Conservation (phyloP, 2,329 filamentous ascomycete genomes). For the Diaporthe batatas region DNA sequence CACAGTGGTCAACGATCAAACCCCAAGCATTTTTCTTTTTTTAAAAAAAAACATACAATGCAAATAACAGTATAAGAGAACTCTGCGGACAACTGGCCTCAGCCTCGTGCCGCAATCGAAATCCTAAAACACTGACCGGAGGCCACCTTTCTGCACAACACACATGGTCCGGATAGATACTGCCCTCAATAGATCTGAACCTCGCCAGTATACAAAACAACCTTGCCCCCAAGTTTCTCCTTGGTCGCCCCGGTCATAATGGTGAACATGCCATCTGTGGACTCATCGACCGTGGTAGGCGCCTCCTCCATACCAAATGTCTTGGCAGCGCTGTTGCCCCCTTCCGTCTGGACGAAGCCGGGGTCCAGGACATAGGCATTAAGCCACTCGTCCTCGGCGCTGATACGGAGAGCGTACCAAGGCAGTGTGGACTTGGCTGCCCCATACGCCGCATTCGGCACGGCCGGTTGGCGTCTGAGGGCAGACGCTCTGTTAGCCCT, state of each 20-base stretch:
- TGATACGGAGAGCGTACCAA: constrained; percentile 50
- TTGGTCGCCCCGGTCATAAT: constrained; percentile 43
- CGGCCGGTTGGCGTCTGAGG: constrained; percentile 22
- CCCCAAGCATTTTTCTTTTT: no score
- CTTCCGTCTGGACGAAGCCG: constrained; percentile 19
- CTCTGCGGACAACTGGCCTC: no score
- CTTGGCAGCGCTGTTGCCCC: constrained; percentile 5
- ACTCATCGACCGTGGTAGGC: constrained; percentile 39
- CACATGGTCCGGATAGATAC: neutral
- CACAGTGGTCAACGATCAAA: no score
- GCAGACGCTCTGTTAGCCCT: neutral
- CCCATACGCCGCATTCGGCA: constrained; percentile 57
- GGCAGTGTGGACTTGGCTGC: constrained; percentile 55
- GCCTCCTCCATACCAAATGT: constrained; percentile 38
- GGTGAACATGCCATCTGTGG: constrained; percentile 42
- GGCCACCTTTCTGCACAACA: neutral
- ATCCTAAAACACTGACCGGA: neutral
- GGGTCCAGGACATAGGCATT: constrained; percentile 48
- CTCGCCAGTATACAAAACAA: constrained; percentile 44
- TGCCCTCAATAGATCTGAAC: constrained; percentile 35
- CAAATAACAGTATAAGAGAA: no score
- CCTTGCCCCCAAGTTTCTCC: constrained; percentile 46
- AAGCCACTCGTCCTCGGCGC: constrained; percentile 53
- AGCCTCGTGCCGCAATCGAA: no score
- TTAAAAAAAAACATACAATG: no score